phyloP scores from a whole-genome alignment of 2,329 filamentous ascomycete genomes.

The Phialophora macrospora region DNA sequence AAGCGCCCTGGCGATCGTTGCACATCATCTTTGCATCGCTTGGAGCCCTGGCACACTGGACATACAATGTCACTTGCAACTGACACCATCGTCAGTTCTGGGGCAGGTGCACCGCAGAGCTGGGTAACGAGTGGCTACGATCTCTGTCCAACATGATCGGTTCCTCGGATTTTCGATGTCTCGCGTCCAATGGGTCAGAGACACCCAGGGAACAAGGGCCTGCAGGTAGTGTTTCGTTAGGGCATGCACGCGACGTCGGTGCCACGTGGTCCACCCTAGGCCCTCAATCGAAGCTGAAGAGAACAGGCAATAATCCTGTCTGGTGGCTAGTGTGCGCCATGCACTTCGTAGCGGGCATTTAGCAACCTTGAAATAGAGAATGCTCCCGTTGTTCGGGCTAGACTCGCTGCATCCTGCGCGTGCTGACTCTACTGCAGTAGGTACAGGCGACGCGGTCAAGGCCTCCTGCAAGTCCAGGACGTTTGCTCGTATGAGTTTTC shows the following conservation, averaged over 20 bases:
- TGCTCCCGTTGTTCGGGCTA: background rate
- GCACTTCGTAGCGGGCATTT: background rate
- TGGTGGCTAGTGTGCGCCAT: background rate
- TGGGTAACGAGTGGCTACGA: background rate
- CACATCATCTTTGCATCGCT: background rate
- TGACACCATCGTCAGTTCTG: background rate
- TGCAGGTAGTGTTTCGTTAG: conserved; percentile 1
- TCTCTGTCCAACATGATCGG: background rate
- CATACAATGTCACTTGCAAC: background rate
- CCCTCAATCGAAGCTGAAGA: background rate
- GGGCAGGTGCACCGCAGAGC: background rate
- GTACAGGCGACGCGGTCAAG: conserved; percentile 8
- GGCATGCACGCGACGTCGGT: conserved; percentile 9
- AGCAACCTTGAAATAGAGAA: conserved; percentile 6
- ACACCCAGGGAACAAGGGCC: background rate
- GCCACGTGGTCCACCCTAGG: conserved; percentile 17
- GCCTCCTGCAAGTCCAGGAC: conserved; percentile 15
- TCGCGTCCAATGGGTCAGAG: background rate
- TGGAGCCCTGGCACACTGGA: too few relatives aligned
- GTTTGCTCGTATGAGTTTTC: conserved; percentile 14
- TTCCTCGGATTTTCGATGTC: background rate
- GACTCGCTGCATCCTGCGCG: background rate
- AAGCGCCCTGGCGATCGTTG: conserved; percentile 13
- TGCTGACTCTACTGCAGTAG: background rate
- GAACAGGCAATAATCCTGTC: background rate